Evolutionary conservation across 2,329 filamentous ascomycete species (phyloP).

Genomic region (Ascochyta fabae): DNA sequence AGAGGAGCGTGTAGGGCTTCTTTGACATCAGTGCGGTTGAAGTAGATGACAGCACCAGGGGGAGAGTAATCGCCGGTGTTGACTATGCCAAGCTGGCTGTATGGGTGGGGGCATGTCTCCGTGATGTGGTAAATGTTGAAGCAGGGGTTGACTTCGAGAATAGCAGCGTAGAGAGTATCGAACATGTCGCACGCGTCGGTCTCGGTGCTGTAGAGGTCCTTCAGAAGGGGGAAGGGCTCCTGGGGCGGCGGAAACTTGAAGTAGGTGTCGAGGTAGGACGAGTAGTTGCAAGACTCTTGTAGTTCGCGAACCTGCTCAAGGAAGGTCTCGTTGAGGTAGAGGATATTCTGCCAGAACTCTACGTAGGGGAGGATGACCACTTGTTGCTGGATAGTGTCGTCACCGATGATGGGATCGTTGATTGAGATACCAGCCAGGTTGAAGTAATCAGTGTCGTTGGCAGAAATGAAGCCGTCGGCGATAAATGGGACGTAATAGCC

Average conservation of each 20-base stretch:
- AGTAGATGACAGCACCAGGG: conserved; percentile 54
- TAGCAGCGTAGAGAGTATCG: conserved; percentile 49
- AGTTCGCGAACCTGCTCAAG: conserved; percentile 43
- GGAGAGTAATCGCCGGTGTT: conserved; percentile 50
- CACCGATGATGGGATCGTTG: conserved; percentile 56
- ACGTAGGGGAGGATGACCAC: conserved; percentile 46
- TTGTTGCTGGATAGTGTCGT: conserved; percentile 49
- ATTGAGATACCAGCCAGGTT: conserved; percentile 60
- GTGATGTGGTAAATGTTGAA: conserved; percentile 59
- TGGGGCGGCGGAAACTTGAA: conserved; percentile 51
- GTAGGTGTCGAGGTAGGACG: conserved; percentile 34
- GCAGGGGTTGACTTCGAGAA: conserved; percentile 56
- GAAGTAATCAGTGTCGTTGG: conserved; percentile 57
- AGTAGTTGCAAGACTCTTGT: conserved; percentile 38
- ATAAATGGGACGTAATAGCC: conserved; percentile 66
- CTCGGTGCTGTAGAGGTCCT: conserved; percentile 28
- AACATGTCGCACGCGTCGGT: conserved; percentile 50
- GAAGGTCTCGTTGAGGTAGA: conserved; percentile 54
- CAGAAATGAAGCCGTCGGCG: conserved; percentile 62
- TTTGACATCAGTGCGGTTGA: conserved; percentile 61
- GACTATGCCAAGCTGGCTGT: conserved; percentile 47
- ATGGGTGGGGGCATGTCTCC: conserved; percentile 54
- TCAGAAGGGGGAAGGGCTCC: conserved; percentile 41
- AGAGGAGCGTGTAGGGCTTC: conserved; percentile 57
- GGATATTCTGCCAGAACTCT: conserved; percentile 50